Base-by-base conservation (phyloP, 352 stramenopile genomes). In the Pythium phragmiticola region DNA sequence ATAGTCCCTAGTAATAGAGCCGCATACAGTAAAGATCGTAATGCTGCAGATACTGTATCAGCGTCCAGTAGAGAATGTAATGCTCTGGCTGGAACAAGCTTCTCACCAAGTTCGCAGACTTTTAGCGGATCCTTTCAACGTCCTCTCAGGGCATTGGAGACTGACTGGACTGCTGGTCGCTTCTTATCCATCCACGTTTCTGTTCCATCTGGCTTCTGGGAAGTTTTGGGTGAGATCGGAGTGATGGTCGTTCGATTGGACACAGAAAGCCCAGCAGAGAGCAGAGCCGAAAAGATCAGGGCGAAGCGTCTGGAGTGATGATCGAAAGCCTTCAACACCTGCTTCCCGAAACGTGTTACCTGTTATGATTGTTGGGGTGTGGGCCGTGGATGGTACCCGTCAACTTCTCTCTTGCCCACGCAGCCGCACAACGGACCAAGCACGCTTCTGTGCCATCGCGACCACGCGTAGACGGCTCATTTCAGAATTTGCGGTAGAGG, bases 241-340 rank as follows among this genome's bases (percentile, higher is more conserved):
- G 48, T 55, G 48, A 55, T 55, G 48, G 48, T 55, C 48, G 16
- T 30, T 7, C 36, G 34, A 17, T 55, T 37, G 37, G 37, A 42
- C 9, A 42, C 37, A 42, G 37, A 42, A 42, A 42, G 14, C 37
- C 9, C 11, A 42, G 37, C 37, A 16, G 14, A 42, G 37, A 42
- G 37, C 9, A 42, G 9, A 12, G 9, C 37, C 14, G 14, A 12
- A 42, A 6, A 42, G 37, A 42, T 42, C 37, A 42, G 11, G 13
- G 36, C 36, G 36, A 41, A 41, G 8, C 36, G 13, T 1, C 9
- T 1, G 37, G 37, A 42, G 37, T 42, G 37, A 42, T 42, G 9
- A 16, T 42, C 37, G 14, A 42, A 9, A 42, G 11, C 37, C 37
- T 42, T 42, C 37, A 42, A 42, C 37, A 42, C 37, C 37, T 42